A percentile compares a stretch with the other conserved stretches of the same genome.
Conservation (phyloP, 2,329 filamentous ascomycete genomes). For the Podosphaera leucotricha region DNA sequence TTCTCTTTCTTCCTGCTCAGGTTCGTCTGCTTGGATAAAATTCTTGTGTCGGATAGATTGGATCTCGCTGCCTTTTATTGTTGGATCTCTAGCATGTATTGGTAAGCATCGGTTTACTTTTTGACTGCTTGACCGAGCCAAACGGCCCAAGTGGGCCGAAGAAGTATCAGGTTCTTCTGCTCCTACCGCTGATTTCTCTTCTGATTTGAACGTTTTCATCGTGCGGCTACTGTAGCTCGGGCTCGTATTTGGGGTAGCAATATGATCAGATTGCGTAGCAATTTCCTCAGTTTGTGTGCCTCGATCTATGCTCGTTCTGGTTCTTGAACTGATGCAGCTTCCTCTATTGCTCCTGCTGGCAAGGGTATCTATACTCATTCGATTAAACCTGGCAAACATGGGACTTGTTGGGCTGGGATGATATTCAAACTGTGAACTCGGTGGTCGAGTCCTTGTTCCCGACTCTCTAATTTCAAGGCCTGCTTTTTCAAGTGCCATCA, state of each 20-base stretch:
- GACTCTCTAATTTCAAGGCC: conserved; percentile 79
- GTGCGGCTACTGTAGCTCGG: conserved; percentile 24
- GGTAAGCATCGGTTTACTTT: conserved; percentile 1
- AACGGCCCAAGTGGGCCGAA: conserved; percentile 24
- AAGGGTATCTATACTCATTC: conserved; percentile 46
- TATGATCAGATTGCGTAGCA: conserved; percentile 34
- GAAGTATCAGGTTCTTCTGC: conserved; percentile 34
- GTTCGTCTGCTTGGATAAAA: conserved; percentile 16
- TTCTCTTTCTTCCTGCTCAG: conserved; percentile 21
- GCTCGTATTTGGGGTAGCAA: conserved; percentile 29
- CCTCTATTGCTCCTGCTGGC: conserved; percentile 38
- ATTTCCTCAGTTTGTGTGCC: conserved; percentile 47
- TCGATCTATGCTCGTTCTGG: conserved; percentile 27
- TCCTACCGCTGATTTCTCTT: conserved; percentile 19
- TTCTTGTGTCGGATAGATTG: conserved; percentile 3
- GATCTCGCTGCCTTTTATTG: conserved; percentile 15
- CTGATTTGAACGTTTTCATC: conserved; percentile 1
- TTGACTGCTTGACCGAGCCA: background rate
- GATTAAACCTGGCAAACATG: conserved; percentile 27
- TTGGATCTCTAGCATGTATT: conserved; percentile 11
- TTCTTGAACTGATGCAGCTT: conserved; percentile 49
- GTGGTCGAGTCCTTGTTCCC: conserved; percentile 49
- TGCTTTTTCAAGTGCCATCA: conserved; percentile 72
- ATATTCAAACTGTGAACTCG: conserved; percentile 64
- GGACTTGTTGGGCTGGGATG: conserved; percentile 56